Evolutionary conservation across 768 basidiomycete genomes (phyloP).

Genomic region (Austroboletus festivus): DNA sequence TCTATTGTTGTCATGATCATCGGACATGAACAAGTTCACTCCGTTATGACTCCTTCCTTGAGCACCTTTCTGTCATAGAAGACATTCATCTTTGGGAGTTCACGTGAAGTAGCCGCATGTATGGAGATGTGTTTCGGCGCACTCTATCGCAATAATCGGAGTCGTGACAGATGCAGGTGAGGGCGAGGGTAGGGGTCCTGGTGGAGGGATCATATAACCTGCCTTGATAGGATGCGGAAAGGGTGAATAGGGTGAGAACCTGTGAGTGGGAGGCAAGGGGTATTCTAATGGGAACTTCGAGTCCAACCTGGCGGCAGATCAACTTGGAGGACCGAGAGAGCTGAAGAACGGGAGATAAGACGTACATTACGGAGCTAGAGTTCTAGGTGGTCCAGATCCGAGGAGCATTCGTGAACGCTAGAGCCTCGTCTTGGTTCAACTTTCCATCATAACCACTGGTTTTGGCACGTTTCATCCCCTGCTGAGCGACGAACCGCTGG

Average conservation of each 20-base stretch:
- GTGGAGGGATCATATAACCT: slow-evolving; percentile 7
- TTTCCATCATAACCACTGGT: neutral
- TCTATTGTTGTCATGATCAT: no score
- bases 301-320: slow-evolving; percentile 30
- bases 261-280: slow-evolving; percentile 26
- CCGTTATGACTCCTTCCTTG: no score
- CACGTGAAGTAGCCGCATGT: no score
- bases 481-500: neutral
- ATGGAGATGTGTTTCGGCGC: no score
- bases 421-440: neutral
- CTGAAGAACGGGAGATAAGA: neutral
- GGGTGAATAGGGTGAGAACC: slow-evolving; percentile 21
- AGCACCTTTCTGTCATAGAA: no score
- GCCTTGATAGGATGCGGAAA: slow-evolving; percentile 13
- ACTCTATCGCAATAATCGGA: no score
- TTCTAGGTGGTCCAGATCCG: neutral
- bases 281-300: slow-evolving; percentile 32
- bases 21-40: no score
- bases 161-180: no score
- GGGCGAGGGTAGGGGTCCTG: no score
- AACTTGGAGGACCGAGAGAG: neutral
- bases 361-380: slow-evolving; percentile 27
- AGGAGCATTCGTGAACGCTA: slow-evolving; percentile 3
- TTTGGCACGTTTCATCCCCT: neutral
- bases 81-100: no score